phyloP scores from a whole-genome alignment of 139 green algal species.

The Closterium sp. region DNA sequence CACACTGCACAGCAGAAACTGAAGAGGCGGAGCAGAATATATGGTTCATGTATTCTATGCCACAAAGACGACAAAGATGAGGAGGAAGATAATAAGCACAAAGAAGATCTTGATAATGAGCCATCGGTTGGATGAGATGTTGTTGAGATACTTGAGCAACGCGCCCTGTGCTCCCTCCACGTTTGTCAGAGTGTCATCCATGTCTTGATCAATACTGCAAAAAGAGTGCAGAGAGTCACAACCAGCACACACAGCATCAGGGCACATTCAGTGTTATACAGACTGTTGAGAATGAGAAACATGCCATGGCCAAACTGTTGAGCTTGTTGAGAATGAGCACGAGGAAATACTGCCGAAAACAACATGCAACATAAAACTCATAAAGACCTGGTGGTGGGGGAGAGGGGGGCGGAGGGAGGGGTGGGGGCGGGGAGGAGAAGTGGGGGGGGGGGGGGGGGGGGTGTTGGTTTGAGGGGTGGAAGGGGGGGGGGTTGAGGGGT shows the following conservation, averaged over 20 bases:
- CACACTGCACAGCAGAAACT: background rate
- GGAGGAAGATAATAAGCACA: slow-evolving; percentile 74
- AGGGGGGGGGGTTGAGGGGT: no score
- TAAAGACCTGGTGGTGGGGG: background rate
- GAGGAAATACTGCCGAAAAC: no score
- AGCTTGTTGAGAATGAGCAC: no score
- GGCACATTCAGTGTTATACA: no score
- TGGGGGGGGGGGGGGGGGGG: no score
- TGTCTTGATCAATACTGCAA: slow-evolving; percentile 92
- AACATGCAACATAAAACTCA: no score
- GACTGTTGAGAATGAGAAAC: no score
- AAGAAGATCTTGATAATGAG: slow-evolving; percentile 82
- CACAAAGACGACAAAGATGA: slow-evolving; percentile 84
- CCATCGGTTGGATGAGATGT: slow-evolving; percentile 88
- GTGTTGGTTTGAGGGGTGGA: no score
- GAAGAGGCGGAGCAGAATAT: background rate
- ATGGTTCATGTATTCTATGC: slow-evolving; percentile 52
- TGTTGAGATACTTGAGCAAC: slow-evolving; percentile 95
- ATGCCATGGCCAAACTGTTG: no score
- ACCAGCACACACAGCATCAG: no score
- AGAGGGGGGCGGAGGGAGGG: background rate
- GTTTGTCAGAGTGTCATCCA: slow-evolving; percentile 91
- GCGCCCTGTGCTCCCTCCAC: slow-evolving; percentile 92
- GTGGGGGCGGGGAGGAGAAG: no score
- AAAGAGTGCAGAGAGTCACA: background rate